A percentile compares a stretch with the other conserved stretches of the same genome.
These are phyloP conservation scores for Fusarium succisae DNA, from an alignment of 2,329 filamentous ascomycete species.

Conservation along the genomic window DNA sequence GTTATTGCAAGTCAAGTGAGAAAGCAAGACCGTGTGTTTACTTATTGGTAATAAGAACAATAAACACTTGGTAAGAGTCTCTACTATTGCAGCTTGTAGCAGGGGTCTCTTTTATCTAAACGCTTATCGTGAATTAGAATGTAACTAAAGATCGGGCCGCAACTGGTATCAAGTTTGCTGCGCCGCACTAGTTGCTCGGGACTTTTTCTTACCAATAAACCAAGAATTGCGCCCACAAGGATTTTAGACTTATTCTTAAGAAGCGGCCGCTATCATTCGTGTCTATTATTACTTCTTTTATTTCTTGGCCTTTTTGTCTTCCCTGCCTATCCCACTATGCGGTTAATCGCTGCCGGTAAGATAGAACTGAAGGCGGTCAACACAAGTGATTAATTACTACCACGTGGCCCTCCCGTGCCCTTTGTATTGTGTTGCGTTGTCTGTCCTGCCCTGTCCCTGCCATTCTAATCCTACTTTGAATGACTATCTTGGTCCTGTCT, in stretches of 20 bases:
- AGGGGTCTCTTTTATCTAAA: neutral
- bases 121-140: neutral
- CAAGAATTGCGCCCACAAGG: rapidly evolving
- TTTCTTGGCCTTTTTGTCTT: neutral
- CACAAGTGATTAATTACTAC: neutral
- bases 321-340: neutral
- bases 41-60: too few species aligned
- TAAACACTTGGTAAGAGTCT: too few species aligned
- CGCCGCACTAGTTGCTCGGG: neutral
- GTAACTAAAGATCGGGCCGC: neutral
- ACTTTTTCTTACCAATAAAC: neutral
- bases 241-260: rapidly evolving
- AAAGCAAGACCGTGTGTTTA: too few species aligned
- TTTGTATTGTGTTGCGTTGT: neutral
- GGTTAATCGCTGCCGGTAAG: rapidly evolving
- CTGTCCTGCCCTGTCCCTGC: constrained; percentile 27
- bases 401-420: constrained; percentile 12
- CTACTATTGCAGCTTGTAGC: too few species aligned
- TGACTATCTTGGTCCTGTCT: constrained; percentile 35
- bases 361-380: neutral
- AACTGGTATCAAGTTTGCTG: neutral
- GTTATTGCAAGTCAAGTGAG: too few species aligned
- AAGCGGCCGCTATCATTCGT: neutral
- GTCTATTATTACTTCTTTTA: neutral
- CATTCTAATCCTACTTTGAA: constrained; percentile 24